Conservation (phyloP, 352 stramenopile genomes). For the Phytophthora sp. region DNA sequence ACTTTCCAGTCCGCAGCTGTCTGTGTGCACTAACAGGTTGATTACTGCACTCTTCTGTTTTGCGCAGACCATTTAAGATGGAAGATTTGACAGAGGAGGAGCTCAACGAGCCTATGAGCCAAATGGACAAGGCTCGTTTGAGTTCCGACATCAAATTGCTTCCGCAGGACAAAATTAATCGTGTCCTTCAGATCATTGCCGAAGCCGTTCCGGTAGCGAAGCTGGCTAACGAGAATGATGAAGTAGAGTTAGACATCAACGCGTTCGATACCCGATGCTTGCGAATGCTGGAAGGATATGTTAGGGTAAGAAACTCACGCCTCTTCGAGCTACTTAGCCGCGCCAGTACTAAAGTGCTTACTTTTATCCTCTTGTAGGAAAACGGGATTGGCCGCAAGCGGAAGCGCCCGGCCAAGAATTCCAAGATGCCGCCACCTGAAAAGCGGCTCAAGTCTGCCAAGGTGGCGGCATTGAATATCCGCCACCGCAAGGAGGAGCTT, state of each 20-base stretch:
- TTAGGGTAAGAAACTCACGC: conserved; percentile 72
- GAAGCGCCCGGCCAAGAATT: conserved; percentile 72
- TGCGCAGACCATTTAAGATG: conserved; percentile 84
- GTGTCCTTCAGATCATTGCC: conserved; percentile 89
- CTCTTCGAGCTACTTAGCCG: conserved; percentile 23
- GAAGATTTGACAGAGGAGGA: conserved; percentile 90
- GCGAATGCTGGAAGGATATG: conserved; percentile 90
- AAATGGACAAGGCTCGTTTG: conserved; percentile 82
- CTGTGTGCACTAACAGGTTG: conserved; percentile 9
- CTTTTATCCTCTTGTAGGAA: conserved; percentile 54
- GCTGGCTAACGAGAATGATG: conserved; percentile 82
- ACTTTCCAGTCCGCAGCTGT: background rate
- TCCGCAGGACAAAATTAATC: conserved; percentile 88
- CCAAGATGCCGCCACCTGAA: conserved; percentile 54
- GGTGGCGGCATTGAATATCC: conserved; percentile 80
- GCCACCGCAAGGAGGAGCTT: conserved; percentile 74
- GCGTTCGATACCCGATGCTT: conserved; percentile 87
- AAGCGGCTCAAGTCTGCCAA: conserved; percentile 86
- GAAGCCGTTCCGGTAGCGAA: conserved; percentile 87
- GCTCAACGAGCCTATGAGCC: conserved; percentile 86
- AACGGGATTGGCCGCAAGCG: conserved; percentile 88
- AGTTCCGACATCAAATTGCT: conserved; percentile 83
- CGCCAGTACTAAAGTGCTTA: conserved; percentile 27
- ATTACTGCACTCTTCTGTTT: conserved; percentile 16
- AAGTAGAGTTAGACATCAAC: conserved; percentile 92